Evolutionary conservation across 2,329 filamentous ascomycete species (phyloP), one percentile per base, ranked within the genome.

Genomic region (Fonsecaea pedrosoi): DNA sequence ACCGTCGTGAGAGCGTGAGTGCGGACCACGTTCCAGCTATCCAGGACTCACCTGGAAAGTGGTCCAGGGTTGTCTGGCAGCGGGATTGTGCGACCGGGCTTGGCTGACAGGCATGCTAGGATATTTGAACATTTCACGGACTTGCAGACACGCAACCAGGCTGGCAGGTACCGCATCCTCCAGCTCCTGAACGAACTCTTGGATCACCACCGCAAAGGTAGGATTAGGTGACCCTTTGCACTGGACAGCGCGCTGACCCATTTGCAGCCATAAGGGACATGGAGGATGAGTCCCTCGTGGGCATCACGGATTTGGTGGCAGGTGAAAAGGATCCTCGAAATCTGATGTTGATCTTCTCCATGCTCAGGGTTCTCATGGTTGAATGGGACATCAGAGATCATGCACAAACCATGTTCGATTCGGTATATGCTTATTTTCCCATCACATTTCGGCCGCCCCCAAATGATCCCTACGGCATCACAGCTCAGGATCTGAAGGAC

Each of bases 391-490:
- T 90, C 66, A 82, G 83, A 3, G 81, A 82, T 45, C 82, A 89
- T 75, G 84, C 84, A 21, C 86, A 89, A 81, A 74, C 77, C 35
- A 80, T 90, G 54, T 90, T 90, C 73, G 89, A 91, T 70, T 83
- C 87, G 3, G 87, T 89, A 18, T 91, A 90, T 77, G 90, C 89
- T 72, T 91, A 91, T 75, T 91, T 90, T 74, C 88, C 88, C 0
- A 90, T 91, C 71, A 90, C 88, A 0, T 91, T 90, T 77, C 84
- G 86, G 72, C 88, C 88, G 10, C 89, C 88, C 1, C 88, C 87
- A 10, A 87, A 90, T 70, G 88, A 90, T 73, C 88, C 88, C 0
- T 90, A 90, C 68, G 86, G 87, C 1, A 90, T 91, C 68, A 90
- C 88, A 1, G 86, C 88, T 1, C 87, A 90, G 71, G 86, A 90